Evolutionary conservation across 768 basidiomycete species (phyloP).

Genomic region (Leccinum variicolor): DNA sequence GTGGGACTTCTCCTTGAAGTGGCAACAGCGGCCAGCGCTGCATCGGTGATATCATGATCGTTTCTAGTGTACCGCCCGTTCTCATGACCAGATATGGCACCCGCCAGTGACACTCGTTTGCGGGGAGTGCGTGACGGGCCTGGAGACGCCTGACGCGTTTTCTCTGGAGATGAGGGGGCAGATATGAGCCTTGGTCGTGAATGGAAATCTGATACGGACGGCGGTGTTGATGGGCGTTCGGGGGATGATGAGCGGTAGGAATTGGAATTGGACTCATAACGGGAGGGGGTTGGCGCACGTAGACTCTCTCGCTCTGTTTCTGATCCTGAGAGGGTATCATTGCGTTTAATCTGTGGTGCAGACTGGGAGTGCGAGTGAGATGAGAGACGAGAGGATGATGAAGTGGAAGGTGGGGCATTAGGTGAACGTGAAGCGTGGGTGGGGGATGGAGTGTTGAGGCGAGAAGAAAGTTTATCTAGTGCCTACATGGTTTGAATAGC

Average conservation of each 20-base stretch:
- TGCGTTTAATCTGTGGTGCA: slow-evolving; percentile 24
- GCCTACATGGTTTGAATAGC: slow-evolving; percentile 39
- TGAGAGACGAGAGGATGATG: slow-evolving; percentile 35
- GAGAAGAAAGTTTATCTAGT: slow-evolving; percentile 64
- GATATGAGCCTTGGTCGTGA: slow-evolving; percentile 46
- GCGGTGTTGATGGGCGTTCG: slow-evolving; percentile 37
- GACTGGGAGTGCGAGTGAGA: slow-evolving; percentile 31
- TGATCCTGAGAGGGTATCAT: slow-evolving; percentile 60
- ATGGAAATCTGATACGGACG: slow-evolving; percentile 20
- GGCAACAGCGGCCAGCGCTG: slow-evolving; percentile 61
- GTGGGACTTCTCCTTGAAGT: slow-evolving; percentile 52
- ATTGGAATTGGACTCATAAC: slow-evolving; percentile 28
- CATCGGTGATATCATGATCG: slow-evolving; percentile 43
- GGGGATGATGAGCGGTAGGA: slow-evolving; percentile 38
- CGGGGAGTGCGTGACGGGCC: slow-evolving; percentile 40
- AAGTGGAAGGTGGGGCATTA: slow-evolving; percentile 29
- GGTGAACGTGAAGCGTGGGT: slow-evolving; percentile 38
- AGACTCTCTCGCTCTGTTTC: slow-evolving; percentile 75
- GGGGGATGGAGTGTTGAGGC: slow-evolving; percentile 57
- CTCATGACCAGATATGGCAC: slow-evolving; percentile 29
- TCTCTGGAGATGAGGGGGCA: slow-evolving; percentile 45
- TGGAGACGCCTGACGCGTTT: slow-evolving; percentile 36
- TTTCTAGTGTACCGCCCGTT: slow-evolving; percentile 21
- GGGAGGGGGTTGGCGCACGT: slow-evolving; percentile 31
- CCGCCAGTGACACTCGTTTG: slow-evolving; percentile 40